phyloP scores from a whole-genome alignment of 2,329 filamentous ascomycete genomes.

The Domatiomyces globalis region DNA sequence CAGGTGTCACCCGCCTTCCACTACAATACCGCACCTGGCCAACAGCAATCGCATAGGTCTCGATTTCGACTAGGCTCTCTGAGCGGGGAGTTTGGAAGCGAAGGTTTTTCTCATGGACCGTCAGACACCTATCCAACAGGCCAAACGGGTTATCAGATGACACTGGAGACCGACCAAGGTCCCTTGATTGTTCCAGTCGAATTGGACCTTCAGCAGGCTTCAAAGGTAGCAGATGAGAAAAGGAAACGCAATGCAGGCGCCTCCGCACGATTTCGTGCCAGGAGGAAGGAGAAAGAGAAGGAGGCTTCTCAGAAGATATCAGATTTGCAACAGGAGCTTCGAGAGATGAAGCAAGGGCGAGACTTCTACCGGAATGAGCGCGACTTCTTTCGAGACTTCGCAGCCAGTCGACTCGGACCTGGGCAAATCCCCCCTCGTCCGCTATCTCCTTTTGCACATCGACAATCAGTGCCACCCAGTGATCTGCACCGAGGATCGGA shows the following conservation, averaged over 20 bases:
- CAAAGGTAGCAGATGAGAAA: slow-evolving; percentile 72
- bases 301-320: slow-evolving; percentile 57
- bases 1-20: slow-evolving; percentile 9
- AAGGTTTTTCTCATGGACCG: slow-evolving; percentile 8
- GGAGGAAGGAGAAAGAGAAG: slow-evolving; percentile 69
- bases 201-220: slow-evolving; percentile 61
- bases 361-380: slow-evolving; percentile 63
- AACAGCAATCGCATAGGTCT: slow-evolving; percentile 4
- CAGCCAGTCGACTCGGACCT: slow-evolving; percentile 32
- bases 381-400: slow-evolving; percentile 54
- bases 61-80: slow-evolving; percentile 6
- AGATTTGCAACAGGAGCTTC: slow-evolving; percentile 52
- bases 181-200: slow-evolving; percentile 28
- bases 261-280: slow-evolving; percentile 65
- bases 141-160: slow-evolving; percentile 21
- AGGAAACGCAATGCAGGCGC: slow-evolving; percentile 72
- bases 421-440: slow-evolving; percentile 18
- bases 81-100: slow-evolving; percentile 5
- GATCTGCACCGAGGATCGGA: slow-evolving; percentile 3
- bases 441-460: slow-evolving; percentile 7
- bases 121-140: slow-evolving; percentile 14
- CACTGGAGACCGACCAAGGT: slow-evolving; percentile 22
- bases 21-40: slow-evolving; percentile 4
- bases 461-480: slow-evolving; percentile 1
- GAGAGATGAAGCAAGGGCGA: slow-evolving; percentile 52